Evolutionary conservation across 2,329 filamentous ascomycete genomes (phyloP).

Genomic region (Aspergillus transmontanensis): DNA sequence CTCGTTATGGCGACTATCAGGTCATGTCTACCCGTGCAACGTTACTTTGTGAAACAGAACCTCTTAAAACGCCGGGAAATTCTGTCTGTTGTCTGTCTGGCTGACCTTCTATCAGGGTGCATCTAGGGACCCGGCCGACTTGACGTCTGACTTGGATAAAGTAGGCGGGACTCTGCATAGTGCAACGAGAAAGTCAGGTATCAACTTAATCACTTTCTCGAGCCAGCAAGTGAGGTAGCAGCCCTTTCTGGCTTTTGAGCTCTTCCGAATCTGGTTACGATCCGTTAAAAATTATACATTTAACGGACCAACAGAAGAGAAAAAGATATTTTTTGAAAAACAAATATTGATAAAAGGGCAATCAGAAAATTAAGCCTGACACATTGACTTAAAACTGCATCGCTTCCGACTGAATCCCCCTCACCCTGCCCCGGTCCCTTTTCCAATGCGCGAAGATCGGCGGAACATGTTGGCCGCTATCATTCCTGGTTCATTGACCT

Average conservation of each 20-base stretch:
- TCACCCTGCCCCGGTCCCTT: constrained; percentile 25
- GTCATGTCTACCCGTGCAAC: constrained; percentile 36
- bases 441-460: constrained; percentile 20
- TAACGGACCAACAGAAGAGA: constrained; percentile 11
- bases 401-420: constrained; percentile 30
- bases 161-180: constrained; percentile 37
- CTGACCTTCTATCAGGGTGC: constrained; percentile 20
- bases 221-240: constrained; percentile 9
- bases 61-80: constrained; percentile 32
- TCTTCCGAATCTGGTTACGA: constrained; percentile 15
- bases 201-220: constrained; percentile 20
- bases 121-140: constrained; percentile 19
- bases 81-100: constrained; percentile 21
- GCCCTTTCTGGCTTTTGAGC: constrained; percentile 5
- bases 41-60: constrained; percentile 43
- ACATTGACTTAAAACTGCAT: constrained; percentile 38
- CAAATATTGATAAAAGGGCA: constrained; percentile 1
- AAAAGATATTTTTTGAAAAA: constrained; percentile 5
- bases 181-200: constrained; percentile 27
- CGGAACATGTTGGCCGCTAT: constrained; percentile 22
- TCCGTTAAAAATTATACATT: constrained; percentile 8
- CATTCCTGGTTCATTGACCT: constrained; percentile 22
- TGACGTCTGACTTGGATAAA: constrained; percentile 26
- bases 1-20: constrained; percentile 31
- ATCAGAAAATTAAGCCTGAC: constrained; percentile 23